Conservation (phyloP, 2,329 filamentous ascomycete genomes). For the Pseudocercospora fuligena region DNA sequence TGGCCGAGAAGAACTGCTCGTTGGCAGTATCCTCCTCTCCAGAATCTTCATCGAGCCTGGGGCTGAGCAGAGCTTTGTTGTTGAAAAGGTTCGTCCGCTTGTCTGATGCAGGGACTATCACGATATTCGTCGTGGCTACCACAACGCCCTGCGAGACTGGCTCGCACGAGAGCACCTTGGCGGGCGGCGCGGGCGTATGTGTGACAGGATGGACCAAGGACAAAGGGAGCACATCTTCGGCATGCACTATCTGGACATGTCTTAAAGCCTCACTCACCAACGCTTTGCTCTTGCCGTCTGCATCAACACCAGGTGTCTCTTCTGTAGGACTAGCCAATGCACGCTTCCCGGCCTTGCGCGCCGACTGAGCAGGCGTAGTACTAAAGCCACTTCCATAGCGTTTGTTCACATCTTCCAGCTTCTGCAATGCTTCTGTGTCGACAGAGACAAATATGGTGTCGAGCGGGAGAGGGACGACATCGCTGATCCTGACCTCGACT, state of each 20-base stretch:
- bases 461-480: slow-evolving; percentile 77
- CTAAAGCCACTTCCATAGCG: slow-evolving; percentile 73
- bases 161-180: slow-evolving; percentile 89
- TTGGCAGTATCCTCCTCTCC: slow-evolving; percentile 71
- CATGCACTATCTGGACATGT: slow-evolving; percentile 76
- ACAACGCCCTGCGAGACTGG: slow-evolving; percentile 88
- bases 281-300: slow-evolving; percentile 32
- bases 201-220: slow-evolving; percentile 84
- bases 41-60: slow-evolving; percentile 40
- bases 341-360: slow-evolving; percentile 33
- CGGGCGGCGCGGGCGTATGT: slow-evolving; percentile 80
- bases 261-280: slow-evolving; percentile 73
- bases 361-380: slow-evolving; percentile 25
- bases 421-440: slow-evolving; percentile 77
- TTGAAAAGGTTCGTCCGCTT: slow-evolving; percentile 50
- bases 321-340: slow-evolving; percentile 24
- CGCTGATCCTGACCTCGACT: slow-evolving; percentile 82
- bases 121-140: slow-evolving; percentile 77
- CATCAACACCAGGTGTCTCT: slow-evolving; percentile 17
- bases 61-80: slow-evolving; percentile 36
- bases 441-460: slow-evolving; percentile 87
- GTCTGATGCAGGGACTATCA: slow-evolving; percentile 70
- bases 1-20: slow-evolving; percentile 90
- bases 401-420: slow-evolving; percentile 80
- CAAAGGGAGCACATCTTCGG: slow-evolving; percentile 80